Evolutionary conservation across 1,284 basidiomycete genomes (phyloP).

Genomic region (Lentinus polychrous): DNA sequence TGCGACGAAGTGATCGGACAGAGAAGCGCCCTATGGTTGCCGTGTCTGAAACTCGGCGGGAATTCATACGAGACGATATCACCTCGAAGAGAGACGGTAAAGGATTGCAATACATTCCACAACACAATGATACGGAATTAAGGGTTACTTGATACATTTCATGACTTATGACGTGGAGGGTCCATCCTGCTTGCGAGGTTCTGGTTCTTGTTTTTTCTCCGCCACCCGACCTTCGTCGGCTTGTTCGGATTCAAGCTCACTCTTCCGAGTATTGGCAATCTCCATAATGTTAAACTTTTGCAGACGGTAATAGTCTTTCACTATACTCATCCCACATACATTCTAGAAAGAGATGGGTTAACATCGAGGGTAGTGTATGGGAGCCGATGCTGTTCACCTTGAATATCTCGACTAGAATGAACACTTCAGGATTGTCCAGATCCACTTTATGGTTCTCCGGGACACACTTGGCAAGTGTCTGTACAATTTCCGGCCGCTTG

Average conservation of each 20-base stretch:
- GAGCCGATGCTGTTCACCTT: conserved; percentile 40
- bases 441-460: conserved; percentile 61
- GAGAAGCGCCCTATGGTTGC: too few relatives aligned
- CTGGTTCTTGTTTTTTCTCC: conserved; percentile 3
- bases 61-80: too few relatives aligned
- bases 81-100: too few relatives aligned
- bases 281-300: conserved; percentile 74
- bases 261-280: conserved; percentile 38
- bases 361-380: neutral
- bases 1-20: too few relatives aligned
- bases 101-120: too few relatives aligned
- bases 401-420: conserved; percentile 74
- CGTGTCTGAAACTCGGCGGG: too few relatives aligned
- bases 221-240: conserved; percentile 15
- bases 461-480: conserved; percentile 62
- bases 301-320: conserved; percentile 60
- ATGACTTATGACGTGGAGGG: too few relatives aligned
- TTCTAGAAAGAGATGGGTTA: conserved; percentile 35
- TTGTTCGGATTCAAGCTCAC: conserved; percentile 16
- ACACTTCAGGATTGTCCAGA: conserved; percentile 58
- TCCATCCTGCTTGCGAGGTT: too few relatives aligned
- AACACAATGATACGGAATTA: too few relatives aligned
- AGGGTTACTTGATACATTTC: too few relatives aligned
- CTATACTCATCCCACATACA: conserved; percentile 64
- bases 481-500: conserved; percentile 48